These are phyloP conservation scores for Royoungia palumana DNA, from an alignment of 768 basidiomycete species.

Conservation along the genomic window DNA sequence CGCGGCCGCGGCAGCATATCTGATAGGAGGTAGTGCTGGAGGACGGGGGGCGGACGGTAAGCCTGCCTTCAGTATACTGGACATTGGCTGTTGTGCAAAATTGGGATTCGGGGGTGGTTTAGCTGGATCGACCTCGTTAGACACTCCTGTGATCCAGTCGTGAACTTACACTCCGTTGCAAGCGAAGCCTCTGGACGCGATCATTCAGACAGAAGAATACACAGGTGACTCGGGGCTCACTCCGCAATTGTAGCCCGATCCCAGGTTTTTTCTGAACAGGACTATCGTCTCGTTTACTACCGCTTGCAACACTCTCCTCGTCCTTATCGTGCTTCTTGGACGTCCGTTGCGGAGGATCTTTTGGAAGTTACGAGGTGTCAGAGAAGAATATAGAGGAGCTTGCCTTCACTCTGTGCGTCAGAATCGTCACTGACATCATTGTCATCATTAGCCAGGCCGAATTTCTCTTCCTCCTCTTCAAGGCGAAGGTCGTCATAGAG, in stretches of 20 bases:
- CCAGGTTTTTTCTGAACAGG: conserved; percentile 77
- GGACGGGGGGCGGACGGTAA: conserved; percentile 55
- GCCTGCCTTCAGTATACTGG: conserved; percentile 71
- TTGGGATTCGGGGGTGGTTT: conserved; percentile 82
- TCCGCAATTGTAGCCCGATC: conserved; percentile 61
- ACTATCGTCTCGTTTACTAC: conserved; percentile 69
- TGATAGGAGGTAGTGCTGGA: conserved; percentile 69
- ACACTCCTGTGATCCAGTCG: neutral
- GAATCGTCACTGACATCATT: conserved; percentile 74
- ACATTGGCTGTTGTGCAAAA: conserved; percentile 75
- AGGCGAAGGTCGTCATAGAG: conserved; percentile 98
- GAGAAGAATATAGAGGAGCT: neutral
- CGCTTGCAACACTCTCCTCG: conserved; percentile 71
- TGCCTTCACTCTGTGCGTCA: conserved; percentile 72
- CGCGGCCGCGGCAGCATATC: conserved; percentile 91
- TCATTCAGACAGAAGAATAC: conserved; percentile 12
- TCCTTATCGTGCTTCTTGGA: conserved; percentile 71
- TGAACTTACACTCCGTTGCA: conserved; percentile 51
- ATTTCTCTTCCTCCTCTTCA: conserved; percentile 95
- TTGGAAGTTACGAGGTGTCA: neutral
- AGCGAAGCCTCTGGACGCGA: conserved; percentile 59
- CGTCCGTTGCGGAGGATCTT: conserved; percentile 65
- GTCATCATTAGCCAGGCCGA: conserved; percentile 69
- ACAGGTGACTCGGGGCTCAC: conserved; percentile 44
- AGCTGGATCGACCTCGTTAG: conserved; percentile 12